Evolutionary conservation across 805 yeast species (phyloP).

Genomic region (Priceomyces castillae): DNA sequence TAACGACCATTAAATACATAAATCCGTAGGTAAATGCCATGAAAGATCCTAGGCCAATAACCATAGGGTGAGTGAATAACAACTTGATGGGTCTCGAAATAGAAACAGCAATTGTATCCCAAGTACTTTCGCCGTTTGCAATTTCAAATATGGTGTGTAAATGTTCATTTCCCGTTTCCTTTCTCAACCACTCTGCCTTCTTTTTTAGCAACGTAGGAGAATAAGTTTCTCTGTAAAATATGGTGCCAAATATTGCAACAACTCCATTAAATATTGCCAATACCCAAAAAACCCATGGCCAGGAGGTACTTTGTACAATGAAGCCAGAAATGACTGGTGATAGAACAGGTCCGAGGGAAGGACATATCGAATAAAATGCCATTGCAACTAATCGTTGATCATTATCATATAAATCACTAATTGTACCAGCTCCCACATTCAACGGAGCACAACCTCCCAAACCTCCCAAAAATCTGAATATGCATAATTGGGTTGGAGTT

Average conservation of each 20-base stretch:
- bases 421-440: slow-evolving; percentile 66
- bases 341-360: slow-evolving; percentile 67
- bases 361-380: slow-evolving; percentile 55
- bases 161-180: slow-evolving; percentile 52
- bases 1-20: slow-evolving; percentile 59
- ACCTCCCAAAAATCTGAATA: slow-evolving; percentile 63
- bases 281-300: slow-evolving; percentile 71
- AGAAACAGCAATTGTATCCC: slow-evolving; percentile 41
- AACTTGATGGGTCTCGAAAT: slow-evolving; percentile 55
- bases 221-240: slow-evolving; percentile 56
- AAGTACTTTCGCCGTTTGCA: slow-evolving; percentile 47
- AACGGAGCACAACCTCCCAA: slow-evolving; percentile 66
- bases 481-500: slow-evolving; percentile 56
- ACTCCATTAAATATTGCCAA: slow-evolving; percentile 57
- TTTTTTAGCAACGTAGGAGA: slow-evolving; percentile 49
- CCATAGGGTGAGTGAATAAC: slow-evolving; percentile 59
- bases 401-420: slow-evolving; percentile 59
- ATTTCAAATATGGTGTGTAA: slow-evolving; percentile 61
- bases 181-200: slow-evolving; percentile 48
- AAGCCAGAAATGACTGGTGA: slow-evolving; percentile 62
- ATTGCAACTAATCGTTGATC: slow-evolving; percentile 52
- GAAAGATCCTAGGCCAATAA: slow-evolving; percentile 58
- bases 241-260: slow-evolving; percentile 43
- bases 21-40: slow-evolving; percentile 68
- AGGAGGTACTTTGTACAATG: slow-evolving; percentile 46